Base-by-base conservation (phyloP, 139 green algal genomes). In the Chloropicon primus region DNA sequence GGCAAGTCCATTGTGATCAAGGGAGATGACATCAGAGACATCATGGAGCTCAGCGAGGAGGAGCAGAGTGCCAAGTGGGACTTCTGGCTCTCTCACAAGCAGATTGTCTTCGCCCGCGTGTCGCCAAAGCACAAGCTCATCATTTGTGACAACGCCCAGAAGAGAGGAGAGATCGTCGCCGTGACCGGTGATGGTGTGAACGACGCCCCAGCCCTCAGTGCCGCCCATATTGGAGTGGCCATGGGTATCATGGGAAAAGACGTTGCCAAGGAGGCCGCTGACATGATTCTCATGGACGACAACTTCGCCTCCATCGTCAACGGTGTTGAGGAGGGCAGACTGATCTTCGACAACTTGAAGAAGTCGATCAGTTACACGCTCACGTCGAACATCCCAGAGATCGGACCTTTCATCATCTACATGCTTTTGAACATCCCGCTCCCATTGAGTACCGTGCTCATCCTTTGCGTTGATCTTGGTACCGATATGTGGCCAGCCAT, bases 341-440 rank as follows among this genome's bases (percentile, higher is more conserved):
- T 94, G 23, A 91, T 95, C 72, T 95, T 94, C 77, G 90, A 95
- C 79, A 95, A 95, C 84, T 77, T 95, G 1, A 94, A 93, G 83
- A 95, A 95, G 85, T 88, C 84, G 28, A 94, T 95, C 82, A 79
- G 62, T 41, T 95, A 95, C 84, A 91, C 89, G 24, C 87, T 94
- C 26, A 89, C 90, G 17, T 88, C 86, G 74, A 93, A 94, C 75
- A 88, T 90, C 71, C 89, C 90, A 5, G 89, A 95, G 83, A 83
- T 92, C 79, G 84, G 77, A 1, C 84, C 90, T 71, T 91, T 94
- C 86, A 80, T 95, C 25, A 26, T 86, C 27, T 90, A 85, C 83
- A 86, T 95, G 1, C 76, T 80, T 17, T 24, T 85, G 2, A 76
- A 77, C 53, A 82, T 95, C 62, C 90, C 90, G 23, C 80, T 94